Evolutionary conservation across 2,329 filamentous ascomycete species (phyloP), one percentile per base, ranked within the genome.

Genomic region (Claviceps pusilla): DNA sequence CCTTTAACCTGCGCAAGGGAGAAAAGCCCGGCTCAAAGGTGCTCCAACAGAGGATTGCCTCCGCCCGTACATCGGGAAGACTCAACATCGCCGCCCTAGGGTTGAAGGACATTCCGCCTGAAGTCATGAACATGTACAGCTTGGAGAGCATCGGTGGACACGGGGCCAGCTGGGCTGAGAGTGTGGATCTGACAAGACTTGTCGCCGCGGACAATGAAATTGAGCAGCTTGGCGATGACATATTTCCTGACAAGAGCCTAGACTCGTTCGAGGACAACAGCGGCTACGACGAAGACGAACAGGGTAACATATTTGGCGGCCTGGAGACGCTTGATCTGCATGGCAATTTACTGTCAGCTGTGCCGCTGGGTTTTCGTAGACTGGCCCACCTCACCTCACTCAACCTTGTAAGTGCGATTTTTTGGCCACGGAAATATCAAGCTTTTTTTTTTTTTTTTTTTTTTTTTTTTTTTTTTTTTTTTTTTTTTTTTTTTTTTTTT

Each of bases 121-220:
- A 94, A 63, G 86, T 97, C 0, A 72, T 95, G 69, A 81, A 83
- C 54, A 97, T 97, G 90, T 97, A 96, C 66, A 86, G 89, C 61
- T 74, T 87, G 19, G 83, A 89, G 53, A 76, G 79, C 1, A 76
- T 82, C 54, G 80, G 84, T 42, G 75, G 73, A 12, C 72, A 77
- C 28, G 80, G 78, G 41, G 78, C 82, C 11, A 81, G 84, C 39
- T 97, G 93, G 93, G 89, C 89, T 2, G 91, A 97, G 67, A 85
- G 86, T 56, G 88, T 97, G 11, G 91, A 97, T 64, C 71, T 97
- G 48, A 86, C 84, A 0, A 82, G 86, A 57, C 82, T 97, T 51
- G 80, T 93, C 59, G 89, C 87, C 6, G 89, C 91, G 9, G 89
- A 95, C 64, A 97, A 98, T 63, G 87, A 95, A 63, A 69, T 98